Evolutionary conservation across 768 basidiomycete genomes (phyloP), one percentile per base, ranked within the genome.

Genomic region (Hortiboletus flavorubellus): DNA sequence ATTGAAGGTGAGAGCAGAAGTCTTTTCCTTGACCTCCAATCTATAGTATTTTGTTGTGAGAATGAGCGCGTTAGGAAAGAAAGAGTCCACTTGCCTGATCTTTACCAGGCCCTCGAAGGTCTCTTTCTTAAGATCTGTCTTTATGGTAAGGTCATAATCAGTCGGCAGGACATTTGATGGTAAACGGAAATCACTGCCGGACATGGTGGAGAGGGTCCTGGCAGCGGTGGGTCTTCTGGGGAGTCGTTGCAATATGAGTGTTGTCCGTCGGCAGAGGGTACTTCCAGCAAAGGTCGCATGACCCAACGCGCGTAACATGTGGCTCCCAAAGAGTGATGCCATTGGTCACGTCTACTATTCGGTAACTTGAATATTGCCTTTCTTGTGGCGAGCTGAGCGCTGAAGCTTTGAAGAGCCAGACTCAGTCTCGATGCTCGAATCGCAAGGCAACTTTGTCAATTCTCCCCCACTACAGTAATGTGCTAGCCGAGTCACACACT

Each of bases 81-180:
- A 31, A 41, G 31, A 23, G 38, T 39, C 35, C 23, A 73, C 82
- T 50, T 56, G 83, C 91, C 81, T 76, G 65, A 90, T 82, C 60
- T 83, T 83, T 46, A 87, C 89, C 38, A 85, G 77, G 41, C 96
- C 96, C 41, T 82, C 76, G 69, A 93, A 98, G 10, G 74, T 80
- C 56, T 84, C 78, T n/a, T 78, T 78, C 53, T 87, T 79, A 49
- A 98, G 82, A 73, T 98, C 91, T 4, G 92, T 94, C 64, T 81
- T 83, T 67, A 94, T 73, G 44, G 83, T 83, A 47, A 93, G 66
- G 61, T 90, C 86, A 70, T 94, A 95, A 68, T 93, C 90, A 8
- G 71, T 78, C 12, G 91, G 86, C 62, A 78, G 82, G 51, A 89
- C 80, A 59, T 84, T 73, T 1, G 77, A 76, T 18, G 89, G 88